phyloP scores from a whole-genome alignment of 192 early-diverging fungal genomes.

The Dimargaris xerosporica region DNA sequence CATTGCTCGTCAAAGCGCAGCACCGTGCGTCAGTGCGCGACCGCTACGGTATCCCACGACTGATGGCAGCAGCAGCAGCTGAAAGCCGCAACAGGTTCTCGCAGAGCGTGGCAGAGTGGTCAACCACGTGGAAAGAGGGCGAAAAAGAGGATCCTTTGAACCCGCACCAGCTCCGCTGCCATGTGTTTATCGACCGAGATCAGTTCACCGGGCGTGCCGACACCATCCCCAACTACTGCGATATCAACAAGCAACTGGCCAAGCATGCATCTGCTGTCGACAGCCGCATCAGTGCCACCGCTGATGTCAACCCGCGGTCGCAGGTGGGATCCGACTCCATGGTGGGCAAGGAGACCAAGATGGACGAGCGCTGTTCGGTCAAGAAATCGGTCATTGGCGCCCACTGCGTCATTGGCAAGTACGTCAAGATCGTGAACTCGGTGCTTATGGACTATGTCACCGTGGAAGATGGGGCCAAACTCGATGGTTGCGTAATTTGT shows the following conservation, averaged over 20 bases:
- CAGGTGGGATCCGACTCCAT: conserved; percentile 83
- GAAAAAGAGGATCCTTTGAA: conserved; percentile 14
- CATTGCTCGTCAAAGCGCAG: conserved; percentile 73
- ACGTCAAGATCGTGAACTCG: conserved; percentile 90
- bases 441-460: conserved; percentile 91
- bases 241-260: conserved; percentile 65
- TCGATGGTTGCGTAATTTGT: conserved; percentile 81
- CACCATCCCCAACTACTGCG: conserved; percentile 65
- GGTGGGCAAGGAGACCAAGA: conserved; percentile 74
- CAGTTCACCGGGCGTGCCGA: conserved; percentile 74
- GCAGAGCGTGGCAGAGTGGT: conserved; percentile 19
- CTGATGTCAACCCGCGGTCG: conserved; percentile 45
- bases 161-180: neutral
- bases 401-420: conserved; percentile 90
- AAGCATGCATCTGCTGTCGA: conserved; percentile 27
- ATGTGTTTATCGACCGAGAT: conserved; percentile 37
- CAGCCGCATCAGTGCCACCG: conserved; percentile 47
- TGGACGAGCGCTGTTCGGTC: conserved; percentile 82
- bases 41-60: neutral
- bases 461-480: conserved; percentile 82
- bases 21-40: conserved; percentile 45
- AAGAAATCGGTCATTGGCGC: conserved; percentile 88
- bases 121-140: too few species aligned
- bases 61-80: conserved; percentile 13
- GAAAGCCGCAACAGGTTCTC: conserved; percentile 15